Evolutionary conservation across 257 asterid species (phyloP).

Genomic region (Gentiana straminea): DNA sequence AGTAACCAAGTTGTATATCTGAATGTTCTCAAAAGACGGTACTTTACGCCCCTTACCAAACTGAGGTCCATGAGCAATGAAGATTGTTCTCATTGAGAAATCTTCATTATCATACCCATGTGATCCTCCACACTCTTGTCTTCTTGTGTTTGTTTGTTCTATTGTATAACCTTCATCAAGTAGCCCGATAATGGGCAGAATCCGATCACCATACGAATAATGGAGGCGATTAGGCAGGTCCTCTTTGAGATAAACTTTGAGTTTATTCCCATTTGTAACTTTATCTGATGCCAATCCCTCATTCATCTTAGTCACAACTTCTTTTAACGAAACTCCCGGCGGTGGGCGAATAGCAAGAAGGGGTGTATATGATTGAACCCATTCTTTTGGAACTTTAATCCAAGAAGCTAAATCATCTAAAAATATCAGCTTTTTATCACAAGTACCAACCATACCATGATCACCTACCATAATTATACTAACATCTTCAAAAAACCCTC

Average conservation of each 20-base stretch:
- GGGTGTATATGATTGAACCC: conserved; percentile 57
- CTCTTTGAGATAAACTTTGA: conserved; percentile 63
- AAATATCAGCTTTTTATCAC: conserved; percentile 51
- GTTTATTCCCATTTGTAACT: conserved; percentile 40
- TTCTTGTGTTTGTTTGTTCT: conserved; percentile 31
- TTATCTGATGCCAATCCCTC: conserved; percentile 54
- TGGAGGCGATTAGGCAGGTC: conserved; percentile 57
- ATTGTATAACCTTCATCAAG: conserved; percentile 53
- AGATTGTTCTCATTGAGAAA: conserved; percentile 71
- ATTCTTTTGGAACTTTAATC: conserved; percentile 38
- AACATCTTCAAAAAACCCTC: conserved; percentile 59
- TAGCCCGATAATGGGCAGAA: conserved; percentile 57
- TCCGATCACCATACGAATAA: conserved; percentile 41
- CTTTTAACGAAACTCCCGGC: conserved; percentile 17
- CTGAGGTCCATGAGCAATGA: conserved; percentile 67
- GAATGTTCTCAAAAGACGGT: conserved; percentile 60
- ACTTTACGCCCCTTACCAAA: conserved; percentile 46
- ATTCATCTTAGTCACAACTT: conserved; percentile 48
- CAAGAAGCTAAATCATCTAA: conserved; percentile 47
- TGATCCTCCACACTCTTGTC: conserved; percentile 67
- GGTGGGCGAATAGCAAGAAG: conserved; percentile 54
- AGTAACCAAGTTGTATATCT: conserved; percentile 61
- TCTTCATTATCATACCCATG: conserved; percentile 68
- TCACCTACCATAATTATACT: conserved; percentile 52
- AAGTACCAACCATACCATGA: conserved; percentile 78